Percentiles rank a stretch among this genome's conserved stretches.
Conservation (phyloP, 805 yeast species). For the Candida pini region DNA sequence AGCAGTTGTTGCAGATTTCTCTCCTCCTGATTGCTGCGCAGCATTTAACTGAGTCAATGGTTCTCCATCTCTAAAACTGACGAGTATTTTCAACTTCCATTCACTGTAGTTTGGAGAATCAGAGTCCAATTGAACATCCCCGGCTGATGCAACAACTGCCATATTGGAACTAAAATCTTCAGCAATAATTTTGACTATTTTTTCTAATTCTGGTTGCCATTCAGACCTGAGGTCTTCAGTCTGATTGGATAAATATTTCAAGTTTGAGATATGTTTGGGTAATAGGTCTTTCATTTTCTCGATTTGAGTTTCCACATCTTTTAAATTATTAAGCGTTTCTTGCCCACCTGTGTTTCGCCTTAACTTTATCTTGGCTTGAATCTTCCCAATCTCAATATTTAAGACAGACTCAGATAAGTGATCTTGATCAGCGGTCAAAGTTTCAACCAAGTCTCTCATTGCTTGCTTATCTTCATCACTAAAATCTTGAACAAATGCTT, state of each 20-base stretch:
- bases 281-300: conserved; percentile 32
- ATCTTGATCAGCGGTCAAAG: conserved; percentile 28
- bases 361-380: conserved; percentile 36
- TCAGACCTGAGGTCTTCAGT: conserved; percentile 25
- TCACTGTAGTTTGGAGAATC: conserved; percentile 50
- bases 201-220: conserved; percentile 63
- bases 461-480: conserved; percentile 34
- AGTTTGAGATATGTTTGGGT: conserved; percentile 30
- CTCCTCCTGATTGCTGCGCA: conserved; percentile 97
- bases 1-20: conserved; percentile 91
- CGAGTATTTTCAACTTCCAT: conserved; percentile 82
- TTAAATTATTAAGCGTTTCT: conserved; percentile 24
- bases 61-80: conserved; percentile 76
- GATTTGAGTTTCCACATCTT: conserved; percentile 35
- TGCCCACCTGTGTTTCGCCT: conserved; percentile 23
- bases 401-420: conserved; percentile 35
- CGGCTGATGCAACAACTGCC: conserved; percentile 75
- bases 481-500: neutral
- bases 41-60: conserved; percentile 68
- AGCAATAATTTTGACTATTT: conserved; percentile 52
- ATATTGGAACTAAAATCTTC: conserved; percentile 61
- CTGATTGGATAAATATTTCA: conserved; percentile 32
- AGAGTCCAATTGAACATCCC: conserved; percentile 60
- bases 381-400: conserved; percentile 32
- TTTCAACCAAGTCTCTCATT: conserved; percentile 31